Conservation (phyloP, 2,329 filamentous ascomycete genomes). For the Penicillium hordei region DNA sequence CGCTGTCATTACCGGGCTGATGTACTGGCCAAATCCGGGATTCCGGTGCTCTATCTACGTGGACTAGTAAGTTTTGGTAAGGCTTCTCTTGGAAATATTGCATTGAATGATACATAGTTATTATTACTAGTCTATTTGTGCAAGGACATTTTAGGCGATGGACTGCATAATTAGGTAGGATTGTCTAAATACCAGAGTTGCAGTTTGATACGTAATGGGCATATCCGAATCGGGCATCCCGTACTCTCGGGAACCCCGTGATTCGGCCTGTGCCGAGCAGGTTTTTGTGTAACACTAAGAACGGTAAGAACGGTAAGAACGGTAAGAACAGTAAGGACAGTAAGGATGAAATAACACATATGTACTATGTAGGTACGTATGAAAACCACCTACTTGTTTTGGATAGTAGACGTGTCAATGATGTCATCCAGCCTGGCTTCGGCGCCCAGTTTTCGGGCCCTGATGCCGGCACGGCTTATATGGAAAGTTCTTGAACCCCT, state of each 20-base stretch:
- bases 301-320: background rate
- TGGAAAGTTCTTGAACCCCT: background rate
- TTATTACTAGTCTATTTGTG: background rate
- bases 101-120: background rate
- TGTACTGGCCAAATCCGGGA: background rate
- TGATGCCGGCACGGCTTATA: background rate
- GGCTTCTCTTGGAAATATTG: background rate
- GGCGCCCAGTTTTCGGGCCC: background rate
- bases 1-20: background rate
- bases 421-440: background rate
- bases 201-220: background rate
- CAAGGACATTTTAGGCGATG: background rate
- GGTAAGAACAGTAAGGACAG: background rate
- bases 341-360: background rate
- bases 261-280: conserved; percentile 1
- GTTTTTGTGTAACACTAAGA: background rate
- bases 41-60: background rate
- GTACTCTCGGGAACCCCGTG: background rate
- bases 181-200: background rate
- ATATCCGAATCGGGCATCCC: conserved; percentile 8
- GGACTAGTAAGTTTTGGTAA: background rate
- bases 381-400: background rate
- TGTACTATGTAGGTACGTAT: background rate
- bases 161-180: background rate
- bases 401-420: background rate